Base-by-base conservation (phyloP, 805 yeast species). In the Ogataea nonfermentans region DNA sequence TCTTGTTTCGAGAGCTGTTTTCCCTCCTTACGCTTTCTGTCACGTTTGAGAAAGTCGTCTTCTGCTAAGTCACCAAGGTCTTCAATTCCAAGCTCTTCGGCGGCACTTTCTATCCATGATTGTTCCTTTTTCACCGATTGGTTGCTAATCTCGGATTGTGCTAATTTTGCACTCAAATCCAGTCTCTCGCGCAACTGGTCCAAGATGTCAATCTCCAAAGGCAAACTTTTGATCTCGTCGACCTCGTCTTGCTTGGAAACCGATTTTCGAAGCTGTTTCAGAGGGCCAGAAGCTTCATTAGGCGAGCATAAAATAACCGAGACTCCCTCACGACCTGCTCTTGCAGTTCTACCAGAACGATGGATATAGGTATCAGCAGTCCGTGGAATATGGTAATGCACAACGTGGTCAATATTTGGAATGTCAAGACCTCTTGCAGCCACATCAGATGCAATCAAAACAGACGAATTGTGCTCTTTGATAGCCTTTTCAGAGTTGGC, bases 401-500 rank as follows among this genome's bases (percentile, higher is more conserved):
- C 85, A 34, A 93, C 98, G 62, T 93, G 98, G 52, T 89, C 82
- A 36, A 93, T 90, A 32, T 75, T 76, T 2, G 95, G 84, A 39
- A 93, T 88, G 70, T 93, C 99, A 44, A 93, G 73, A 44, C 99
- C 99, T 70, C 99, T 78, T 4, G 99, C 99, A 2, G 99, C 99
- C 32, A 93, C 98, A 64, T 93, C 99, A 4, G 98, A 88, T 1
- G 97, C 96, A 37, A 93, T 76, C 40, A 93, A 68, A 3, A 90
- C 90, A 0, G 85, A 70, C 3, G 79, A 67, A 35, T 65, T 72
- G 15, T 75, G 73, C 33, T 70, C 64, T 6, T 66, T 62, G 15
- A 56, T 56, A 6, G 63, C 61, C 2, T 43, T 59, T 16, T 47
- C 56, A 20, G 57, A 52, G 31, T 76, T 70, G 32, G 68, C 73